Evolutionary conservation across 345 rosid species (phyloP).

Genomic region (Geranium brycei): DNA sequence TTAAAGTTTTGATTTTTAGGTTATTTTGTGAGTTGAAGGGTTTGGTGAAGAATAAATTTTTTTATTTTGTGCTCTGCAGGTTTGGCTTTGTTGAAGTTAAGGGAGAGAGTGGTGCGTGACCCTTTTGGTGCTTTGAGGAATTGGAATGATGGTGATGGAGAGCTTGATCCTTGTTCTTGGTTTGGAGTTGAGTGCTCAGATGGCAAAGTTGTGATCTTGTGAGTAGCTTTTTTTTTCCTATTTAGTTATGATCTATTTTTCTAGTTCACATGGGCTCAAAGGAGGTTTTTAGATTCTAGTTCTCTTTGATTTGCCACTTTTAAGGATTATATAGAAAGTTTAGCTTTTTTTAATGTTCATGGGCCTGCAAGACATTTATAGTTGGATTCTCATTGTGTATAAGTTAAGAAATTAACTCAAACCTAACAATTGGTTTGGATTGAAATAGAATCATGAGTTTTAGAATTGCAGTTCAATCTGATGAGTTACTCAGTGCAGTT

Average conservation of each 20-base stretch:
- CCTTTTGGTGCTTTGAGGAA: slow-evolving; percentile 36
- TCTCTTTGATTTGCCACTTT: neutral
- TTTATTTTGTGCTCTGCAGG: slow-evolving; percentile 18
- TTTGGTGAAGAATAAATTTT: neutral
- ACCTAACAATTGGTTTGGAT: neutral
- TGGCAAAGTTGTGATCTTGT: slow-evolving; percentile 36
- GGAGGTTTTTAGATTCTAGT: neutral
- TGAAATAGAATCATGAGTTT: neutral
- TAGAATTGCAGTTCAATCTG: neutral
- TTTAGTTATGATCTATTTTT: neutral
- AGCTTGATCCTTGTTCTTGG: slow-evolving; percentile 39
- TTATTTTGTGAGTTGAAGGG: neutral
- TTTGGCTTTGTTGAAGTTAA: slow-evolving; percentile 29
- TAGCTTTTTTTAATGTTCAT: neutral
- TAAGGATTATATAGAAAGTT: neutral
- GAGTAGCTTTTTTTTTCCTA: slow-evolving; percentile 12
- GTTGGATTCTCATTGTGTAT: neutral
- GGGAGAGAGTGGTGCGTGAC: slow-evolving; percentile 29
- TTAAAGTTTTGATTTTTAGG: neutral
- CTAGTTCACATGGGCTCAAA: neutral
- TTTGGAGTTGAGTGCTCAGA: slow-evolving; percentile 34
- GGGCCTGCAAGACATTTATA: neutral
- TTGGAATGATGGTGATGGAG: slow-evolving; percentile 28
- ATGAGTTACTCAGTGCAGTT: neutral
- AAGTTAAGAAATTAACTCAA: neutral